Base-by-base conservation (phyloP, 345 rosid genomes). In the Hevea brasiliensis region DNA sequence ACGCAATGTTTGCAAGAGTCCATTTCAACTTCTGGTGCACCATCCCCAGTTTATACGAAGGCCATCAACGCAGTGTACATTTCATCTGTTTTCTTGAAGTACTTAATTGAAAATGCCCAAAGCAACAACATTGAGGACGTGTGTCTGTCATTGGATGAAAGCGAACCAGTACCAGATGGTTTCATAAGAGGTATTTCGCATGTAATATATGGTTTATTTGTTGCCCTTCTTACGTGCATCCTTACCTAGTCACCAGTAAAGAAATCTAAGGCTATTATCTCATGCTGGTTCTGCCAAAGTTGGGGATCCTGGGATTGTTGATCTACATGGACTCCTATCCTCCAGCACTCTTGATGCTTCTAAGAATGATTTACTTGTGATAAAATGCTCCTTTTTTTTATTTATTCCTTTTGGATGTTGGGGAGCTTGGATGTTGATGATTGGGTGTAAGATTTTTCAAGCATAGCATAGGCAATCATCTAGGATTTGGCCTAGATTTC, bases 1-100 rank as follows among this genome's bases (percentile, higher is more conserved):
- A 82, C 89, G 1, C 81, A 86, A 89, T 89, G 90, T 84, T 90
- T 96, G 87, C 88, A 86, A 85, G 98, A 89, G 86, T 84, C 80
- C 57, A 80, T 76, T n/a, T 85, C 83, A 29, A 62, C 81, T 75
- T 79, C 92, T 54, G 90, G 79, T 70, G 81, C 72, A 53, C 77
- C 86, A 6, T 75, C 85, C 48, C 8, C 79, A 15, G 78, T 81
- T 63, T 89, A 76, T 81, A 59, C 58, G 76, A 93, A 86, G 89
- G 94, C 91, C 59, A 75, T 87, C 65, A 96, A 96, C 74, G 97
- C 92, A 1, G 82, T 89, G 29, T 89, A 84, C 78, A 85, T 96
- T 70, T 84, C 97, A 24, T 89, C 96, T 10, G 90, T 93, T 70
- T 96, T 96, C 76, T 73, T 90, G 78, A 96, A 93, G 87, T 72